Evolutionary conservation across 208 protist genomes (phyloP).

Genomic region (Crithidia mellificae): DNA sequence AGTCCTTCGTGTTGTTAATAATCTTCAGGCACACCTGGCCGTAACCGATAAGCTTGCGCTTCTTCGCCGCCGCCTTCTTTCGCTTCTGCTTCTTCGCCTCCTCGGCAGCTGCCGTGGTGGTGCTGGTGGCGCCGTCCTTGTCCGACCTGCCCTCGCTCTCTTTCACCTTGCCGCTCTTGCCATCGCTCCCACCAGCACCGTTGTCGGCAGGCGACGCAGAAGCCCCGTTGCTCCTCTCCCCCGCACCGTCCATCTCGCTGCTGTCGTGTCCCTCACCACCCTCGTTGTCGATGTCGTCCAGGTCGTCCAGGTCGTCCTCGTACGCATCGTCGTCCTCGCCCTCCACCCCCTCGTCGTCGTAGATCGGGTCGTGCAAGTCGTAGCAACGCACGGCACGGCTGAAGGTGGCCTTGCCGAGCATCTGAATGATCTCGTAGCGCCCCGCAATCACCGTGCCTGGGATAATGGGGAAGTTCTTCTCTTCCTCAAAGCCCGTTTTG

Average conservation of each 20-base stretch:
- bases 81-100: neutral
- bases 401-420: slow-evolving; percentile 95
- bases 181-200: neutral
- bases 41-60: slow-evolving; percentile 59
- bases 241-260: slow-evolving; percentile 1
- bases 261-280: neutral
- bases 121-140: neutral
- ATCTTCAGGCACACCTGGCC: slow-evolving; percentile 95
- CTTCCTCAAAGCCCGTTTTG: slow-evolving; percentile 94
- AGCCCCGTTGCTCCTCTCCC: too few species aligned
- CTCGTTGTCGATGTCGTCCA: neutral
- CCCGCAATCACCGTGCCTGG: slow-evolving; percentile 88
- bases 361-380: slow-evolving; percentile 89
- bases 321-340: slow-evolving; percentile 14
- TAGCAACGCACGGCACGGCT: slow-evolving; percentile 93
- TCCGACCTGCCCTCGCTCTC: neutral
- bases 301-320: slow-evolving; percentile 13
- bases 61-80: slow-evolving; percentile 3
- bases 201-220: slow-evolving; percentile 8
- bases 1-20: slow-evolving; percentile 98
- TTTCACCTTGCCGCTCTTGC: neutral
- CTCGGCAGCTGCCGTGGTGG: neutral
- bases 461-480: slow-evolving; percentile 92
- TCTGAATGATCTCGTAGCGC: slow-evolving; percentile 94
- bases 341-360: slow-evolving; percentile 48